phyloP scores from a whole-genome alignment of 345 rosid genomes.

The Pistacia atlantica region DNA sequence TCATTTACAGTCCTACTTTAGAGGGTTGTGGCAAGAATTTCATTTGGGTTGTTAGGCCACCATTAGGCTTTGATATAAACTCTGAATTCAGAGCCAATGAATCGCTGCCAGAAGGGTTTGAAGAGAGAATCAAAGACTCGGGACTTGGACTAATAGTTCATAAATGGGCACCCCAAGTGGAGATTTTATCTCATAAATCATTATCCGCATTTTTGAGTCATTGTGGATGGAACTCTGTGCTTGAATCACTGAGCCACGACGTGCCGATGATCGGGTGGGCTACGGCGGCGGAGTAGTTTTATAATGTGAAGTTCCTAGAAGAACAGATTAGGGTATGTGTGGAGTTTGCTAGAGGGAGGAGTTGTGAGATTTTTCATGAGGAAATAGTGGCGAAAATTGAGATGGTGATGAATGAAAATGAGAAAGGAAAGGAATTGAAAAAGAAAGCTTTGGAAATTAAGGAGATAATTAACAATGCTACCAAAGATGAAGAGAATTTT shows the following conservation, averaged over 20 bases:
- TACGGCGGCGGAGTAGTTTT: too few relatives aligned
- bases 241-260: conserved; percentile 31
- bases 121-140: conserved; percentile 12
- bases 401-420: conserved; percentile 51
- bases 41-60: too few relatives aligned
- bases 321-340: too few relatives aligned
- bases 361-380: conserved; percentile 24
- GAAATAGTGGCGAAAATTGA: conserved; percentile 45
- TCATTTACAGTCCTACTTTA: too few relatives aligned
- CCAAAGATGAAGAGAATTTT: conserved; percentile 19
- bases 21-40: too few relatives aligned
- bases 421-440: conserved; percentile 40
- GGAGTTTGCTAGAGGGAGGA: too few relatives aligned
- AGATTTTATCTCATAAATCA: conserved; percentile 33
- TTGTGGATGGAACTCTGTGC: conserved; percentile 44
- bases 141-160: conserved; percentile 26
- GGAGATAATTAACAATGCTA: conserved; percentile 37
- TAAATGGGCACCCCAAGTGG: conserved; percentile 39
- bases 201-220: conserved; percentile 35
- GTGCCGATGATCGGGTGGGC: conserved; percentile 16
- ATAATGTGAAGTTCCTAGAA: background rate
- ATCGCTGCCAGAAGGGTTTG: conserved; percentile 37
- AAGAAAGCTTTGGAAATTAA: conserved; percentile 41
- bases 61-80: conserved; percentile 1
- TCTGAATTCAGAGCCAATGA: conserved; percentile 26